Conservation (phyloP, 2,329 filamentous ascomycete genomes). For the Botrytis pseudocinerea region DNA sequence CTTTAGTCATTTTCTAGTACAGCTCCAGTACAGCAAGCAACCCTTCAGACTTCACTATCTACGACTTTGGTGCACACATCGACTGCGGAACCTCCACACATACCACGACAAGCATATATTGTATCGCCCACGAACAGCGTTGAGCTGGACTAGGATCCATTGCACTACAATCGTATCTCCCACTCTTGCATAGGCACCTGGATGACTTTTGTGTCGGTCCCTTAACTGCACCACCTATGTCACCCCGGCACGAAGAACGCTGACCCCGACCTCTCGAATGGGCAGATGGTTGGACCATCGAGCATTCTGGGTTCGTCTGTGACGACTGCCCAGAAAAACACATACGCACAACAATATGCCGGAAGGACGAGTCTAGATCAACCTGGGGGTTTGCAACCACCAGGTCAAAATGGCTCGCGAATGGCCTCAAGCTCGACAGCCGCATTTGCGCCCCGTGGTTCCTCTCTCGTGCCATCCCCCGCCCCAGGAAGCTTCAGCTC, state of each 20-base stretch:
- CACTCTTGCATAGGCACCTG: not conserved
- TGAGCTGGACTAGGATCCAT: not conserved
- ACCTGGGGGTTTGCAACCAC: constrained; percentile 53
- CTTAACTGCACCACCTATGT: constrained; percentile 36
- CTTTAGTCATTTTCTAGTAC: not conserved
- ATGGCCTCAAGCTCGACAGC: constrained; percentile 55
- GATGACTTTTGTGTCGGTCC: constrained; percentile 32
- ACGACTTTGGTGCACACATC: not conserved
- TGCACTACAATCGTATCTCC: not conserved
- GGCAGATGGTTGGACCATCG: constrained; percentile 43
- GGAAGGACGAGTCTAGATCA: constrained; percentile 56
- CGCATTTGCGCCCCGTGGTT: constrained; percentile 65
- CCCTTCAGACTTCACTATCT: not conserved
- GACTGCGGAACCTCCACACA: constrained; percentile 2
- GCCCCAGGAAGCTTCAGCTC: constrained; percentile 86
- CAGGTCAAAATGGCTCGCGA: constrained; percentile 48
- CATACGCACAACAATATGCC: constrained; percentile 48
- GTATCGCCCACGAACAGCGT: not conserved
- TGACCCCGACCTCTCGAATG: constrained; percentile 38
- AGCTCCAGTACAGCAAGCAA: not conserved
- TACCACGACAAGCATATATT: constrained; percentile 12
- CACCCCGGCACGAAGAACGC: constrained; percentile 32
- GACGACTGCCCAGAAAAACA: constrained; percentile 56
- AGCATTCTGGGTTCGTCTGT: constrained; percentile 56
- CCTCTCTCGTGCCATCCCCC: constrained; percentile 69